Evolutionary conservation across 805 yeast genomes (phyloP).

Genomic region (Cyberlindnera lachancei): DNA sequence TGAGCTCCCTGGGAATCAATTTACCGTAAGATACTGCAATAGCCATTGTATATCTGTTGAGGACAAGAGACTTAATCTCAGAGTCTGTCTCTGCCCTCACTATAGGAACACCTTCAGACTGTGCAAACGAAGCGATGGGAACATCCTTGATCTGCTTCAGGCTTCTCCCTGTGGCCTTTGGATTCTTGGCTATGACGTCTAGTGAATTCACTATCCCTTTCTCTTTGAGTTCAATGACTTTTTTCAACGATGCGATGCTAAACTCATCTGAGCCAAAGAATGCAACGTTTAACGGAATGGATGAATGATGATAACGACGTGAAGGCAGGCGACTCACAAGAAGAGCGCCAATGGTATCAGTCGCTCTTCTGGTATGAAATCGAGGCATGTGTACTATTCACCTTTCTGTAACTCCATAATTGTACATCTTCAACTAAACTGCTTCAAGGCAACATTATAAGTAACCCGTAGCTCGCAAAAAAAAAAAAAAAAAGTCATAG

Average conservation of each 20-base stretch:
- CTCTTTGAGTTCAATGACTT: slow-evolving; percentile 23
- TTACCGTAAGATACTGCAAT: slow-evolving; percentile 92
- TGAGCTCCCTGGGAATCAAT: slow-evolving; percentile 60
- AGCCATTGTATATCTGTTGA: slow-evolving; percentile 45
- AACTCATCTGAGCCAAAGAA: slow-evolving; percentile 77
- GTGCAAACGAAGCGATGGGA: slow-evolving; percentile 42
- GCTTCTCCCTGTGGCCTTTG: slow-evolving; percentile 61
- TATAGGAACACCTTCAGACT: slow-evolving; percentile 26
- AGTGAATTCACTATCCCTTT: slow-evolving; percentile 26
- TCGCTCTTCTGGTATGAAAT: no score
- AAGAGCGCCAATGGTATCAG: no score
- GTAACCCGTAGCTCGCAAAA: no score
- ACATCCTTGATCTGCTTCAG: slow-evolving; percentile 38
- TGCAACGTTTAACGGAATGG: slow-evolving; percentile 37
- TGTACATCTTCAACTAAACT: no score
- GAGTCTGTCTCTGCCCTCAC: slow-evolving; percentile 43
- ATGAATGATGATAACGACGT: no score
- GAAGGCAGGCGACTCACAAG: no score
- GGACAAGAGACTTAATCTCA: slow-evolving; percentile 29
- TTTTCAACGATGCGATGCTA: slow-evolving; percentile 46
- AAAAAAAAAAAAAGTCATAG: no score
- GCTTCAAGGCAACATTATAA: no score
- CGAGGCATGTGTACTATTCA: no score
- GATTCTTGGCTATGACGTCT: slow-evolving; percentile 56
- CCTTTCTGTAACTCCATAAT: no score